Percentiles rank a stretch among this genome's conserved stretches.
Evolutionary conservation across 2,329 filamentous ascomycete species (phyloP).

Genomic region (Monilinia fructicola): DNA sequence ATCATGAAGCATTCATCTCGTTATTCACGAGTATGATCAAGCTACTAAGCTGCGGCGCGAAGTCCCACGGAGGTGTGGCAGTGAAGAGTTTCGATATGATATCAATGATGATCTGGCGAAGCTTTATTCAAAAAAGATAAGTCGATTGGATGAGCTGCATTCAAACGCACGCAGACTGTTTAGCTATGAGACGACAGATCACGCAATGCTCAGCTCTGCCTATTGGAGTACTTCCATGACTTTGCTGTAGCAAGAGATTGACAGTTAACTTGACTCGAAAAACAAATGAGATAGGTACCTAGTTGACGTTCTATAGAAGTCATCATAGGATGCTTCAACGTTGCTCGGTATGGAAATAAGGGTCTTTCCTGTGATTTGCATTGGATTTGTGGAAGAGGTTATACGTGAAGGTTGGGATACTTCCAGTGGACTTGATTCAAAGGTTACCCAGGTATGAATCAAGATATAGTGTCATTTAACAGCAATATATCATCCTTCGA

Average conservation of each 20-base stretch:
- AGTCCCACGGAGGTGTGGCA: neutral
- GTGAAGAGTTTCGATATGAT: neutral
- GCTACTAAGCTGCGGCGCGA: neutral
- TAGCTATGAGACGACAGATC: too few relatives aligned
- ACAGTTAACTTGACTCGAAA: too few relatives aligned
- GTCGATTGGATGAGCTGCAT: too few relatives aligned
- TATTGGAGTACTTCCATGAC: too few relatives aligned
- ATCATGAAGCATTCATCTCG: neutral
- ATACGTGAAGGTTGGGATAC: constrained; percentile 32
- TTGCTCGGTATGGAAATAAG: constrained; percentile 34
- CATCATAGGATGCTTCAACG: constrained; percentile 22
- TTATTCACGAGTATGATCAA: neutral
- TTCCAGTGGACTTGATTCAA: constrained; percentile 25
- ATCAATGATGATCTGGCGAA: constrained; percentile 22
- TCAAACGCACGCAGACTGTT: too few relatives aligned
- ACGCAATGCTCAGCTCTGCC: too few relatives aligned
- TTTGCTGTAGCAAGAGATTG: too few relatives aligned
- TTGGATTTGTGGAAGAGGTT: constrained; percentile 33
- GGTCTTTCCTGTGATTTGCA: constrained; percentile 34
- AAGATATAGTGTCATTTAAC: neutral
- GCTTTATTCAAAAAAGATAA: too few relatives aligned
- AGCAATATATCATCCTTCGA: neutral
- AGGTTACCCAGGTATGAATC: neutral
- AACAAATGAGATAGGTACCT: neutral
- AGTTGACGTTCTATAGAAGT: constrained; percentile 9